A percentile compares a stretch with the other conserved stretches of the same genome.
Conservation (phyloP, 768 basidiomycete species). For the Tubosaeta brunneosetosa region DNA sequence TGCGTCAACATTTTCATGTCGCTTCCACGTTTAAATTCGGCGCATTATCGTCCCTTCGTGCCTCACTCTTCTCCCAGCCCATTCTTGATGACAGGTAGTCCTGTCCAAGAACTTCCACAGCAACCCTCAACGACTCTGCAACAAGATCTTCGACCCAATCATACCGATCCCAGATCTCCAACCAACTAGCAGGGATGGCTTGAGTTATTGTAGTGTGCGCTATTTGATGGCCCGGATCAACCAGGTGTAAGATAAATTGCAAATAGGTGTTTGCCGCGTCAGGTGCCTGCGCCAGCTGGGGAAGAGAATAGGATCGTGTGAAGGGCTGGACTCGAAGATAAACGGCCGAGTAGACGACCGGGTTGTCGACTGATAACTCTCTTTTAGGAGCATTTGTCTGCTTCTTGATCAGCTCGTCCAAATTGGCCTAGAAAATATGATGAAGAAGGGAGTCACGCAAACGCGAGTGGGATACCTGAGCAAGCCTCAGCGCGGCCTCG, state of each 20-base stretch:
- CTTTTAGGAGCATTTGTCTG: conserved; percentile 38
- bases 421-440: conserved; percentile 53
- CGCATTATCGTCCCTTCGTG: conserved; percentile 4
- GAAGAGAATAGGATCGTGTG: conserved; percentile 50
- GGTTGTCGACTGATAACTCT: conserved; percentile 40
- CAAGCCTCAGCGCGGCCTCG: conserved; percentile 76
- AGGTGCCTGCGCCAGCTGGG: conserved; percentile 25
- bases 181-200: conserved; percentile 77
- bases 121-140: conserved; percentile 79
- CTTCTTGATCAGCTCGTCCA: conserved; percentile 70
- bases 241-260: conserved; percentile 60
- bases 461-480: conserved; percentile 52
- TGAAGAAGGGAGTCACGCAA: neutral
- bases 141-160: conserved; percentile 96
- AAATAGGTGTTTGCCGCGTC: conserved; percentile 37
- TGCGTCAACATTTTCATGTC: conserved; percentile 3
- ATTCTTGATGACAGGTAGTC: conserved; percentile 84
- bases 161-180: conserved; percentile 85
- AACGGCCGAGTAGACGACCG: conserved; percentile 82
- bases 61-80: conserved; percentile 60
- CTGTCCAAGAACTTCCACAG: conserved; percentile 88
- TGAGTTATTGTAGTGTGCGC: conserved; percentile 78
- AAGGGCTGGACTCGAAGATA: conserved; percentile 94
- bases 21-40: conserved; percentile 7
- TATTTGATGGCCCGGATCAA: conserved; percentile 78